Percentiles rank a stretch among this genome's conserved stretches.
Conservation (phyloP, 1,284 basidiomycete genomes). For the Hemileccinum hortonii region DNA sequence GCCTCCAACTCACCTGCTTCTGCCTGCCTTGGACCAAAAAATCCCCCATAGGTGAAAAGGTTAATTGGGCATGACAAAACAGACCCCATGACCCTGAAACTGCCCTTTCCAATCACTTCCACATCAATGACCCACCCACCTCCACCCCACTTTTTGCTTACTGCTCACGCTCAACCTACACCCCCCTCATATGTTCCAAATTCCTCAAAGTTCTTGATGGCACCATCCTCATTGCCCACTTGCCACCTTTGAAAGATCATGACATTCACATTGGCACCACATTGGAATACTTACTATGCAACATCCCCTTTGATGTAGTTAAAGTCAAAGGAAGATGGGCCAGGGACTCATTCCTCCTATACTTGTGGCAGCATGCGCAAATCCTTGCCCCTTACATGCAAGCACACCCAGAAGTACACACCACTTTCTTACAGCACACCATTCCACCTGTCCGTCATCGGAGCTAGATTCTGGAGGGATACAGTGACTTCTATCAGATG, state of each 20-base stretch:
- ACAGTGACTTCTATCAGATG: no score
- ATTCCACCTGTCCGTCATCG: no score
- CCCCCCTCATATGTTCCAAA: neutral
- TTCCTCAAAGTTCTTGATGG: neutral
- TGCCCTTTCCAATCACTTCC: neutral
- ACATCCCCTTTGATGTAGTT: conserved; percentile 5
- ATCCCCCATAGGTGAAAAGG: neutral
- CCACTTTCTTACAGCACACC: no score
- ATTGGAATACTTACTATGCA: conserved; percentile 8
- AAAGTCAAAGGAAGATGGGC: conserved; percentile 8
- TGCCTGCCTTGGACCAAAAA: neutral
- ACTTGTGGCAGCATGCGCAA: conserved; percentile 1
- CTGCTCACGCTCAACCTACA: neutral
- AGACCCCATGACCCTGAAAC: neutral
- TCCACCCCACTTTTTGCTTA: neutral
- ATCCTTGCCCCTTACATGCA: conserved; percentile 3
- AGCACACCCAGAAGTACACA: neutral
- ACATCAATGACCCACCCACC: neutral
- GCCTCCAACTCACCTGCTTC: neutral
- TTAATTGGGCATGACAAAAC: neutral
- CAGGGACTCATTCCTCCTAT: conserved; percentile 2
- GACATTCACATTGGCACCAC: conserved; percentile 13
- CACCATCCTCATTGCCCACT: neutral
- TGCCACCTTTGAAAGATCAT: conserved; percentile 1
- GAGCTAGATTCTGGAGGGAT: no score